Conservation (phyloP, 148 eudicot species). For the Amaranthus hypochondriacus region DNA sequence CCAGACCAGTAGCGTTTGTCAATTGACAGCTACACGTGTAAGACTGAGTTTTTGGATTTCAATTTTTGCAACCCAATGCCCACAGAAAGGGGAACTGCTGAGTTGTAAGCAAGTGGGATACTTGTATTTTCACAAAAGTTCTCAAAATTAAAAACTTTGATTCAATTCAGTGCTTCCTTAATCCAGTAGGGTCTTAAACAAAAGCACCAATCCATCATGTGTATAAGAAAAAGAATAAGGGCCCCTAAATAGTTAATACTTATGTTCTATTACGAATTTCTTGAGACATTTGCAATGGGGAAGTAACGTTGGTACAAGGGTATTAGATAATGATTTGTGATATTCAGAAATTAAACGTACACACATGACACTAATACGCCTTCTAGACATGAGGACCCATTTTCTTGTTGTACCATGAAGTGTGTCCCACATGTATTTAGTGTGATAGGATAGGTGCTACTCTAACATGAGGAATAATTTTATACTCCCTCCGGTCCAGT, state of each 20-base stretch:
- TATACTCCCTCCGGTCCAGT: no score
- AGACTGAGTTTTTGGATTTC: slow-evolving; percentile 32
- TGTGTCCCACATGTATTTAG: slow-evolving; percentile 18
- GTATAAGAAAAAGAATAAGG: slow-evolving; percentile 12
- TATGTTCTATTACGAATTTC: slow-evolving; percentile 15
- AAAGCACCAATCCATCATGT: slow-evolving; percentile 14
- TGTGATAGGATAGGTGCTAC: neutral
- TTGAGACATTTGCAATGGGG: slow-evolving; percentile 2
- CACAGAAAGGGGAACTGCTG: slow-evolving; percentile 36
- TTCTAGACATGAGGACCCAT: slow-evolving; percentile 7
- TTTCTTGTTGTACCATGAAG: slow-evolving; percentile 10
- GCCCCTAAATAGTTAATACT: neutral
- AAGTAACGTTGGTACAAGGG: slow-evolving; percentile 6
- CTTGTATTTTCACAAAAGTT: slow-evolving; percentile 14
- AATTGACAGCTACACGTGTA: slow-evolving; percentile 48
- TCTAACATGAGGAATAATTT: neutral
- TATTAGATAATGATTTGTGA: neutral
- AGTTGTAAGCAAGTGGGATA: slow-evolving; percentile 39
- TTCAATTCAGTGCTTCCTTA: neutral
- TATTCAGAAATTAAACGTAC: slow-evolving; percentile 10
- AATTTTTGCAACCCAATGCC: slow-evolving; percentile 29
- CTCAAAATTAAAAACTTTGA: neutral
- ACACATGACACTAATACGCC: slow-evolving; percentile 8
- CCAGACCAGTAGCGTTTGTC: slow-evolving; percentile 16
- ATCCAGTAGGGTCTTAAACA: slow-evolving; percentile 14